Evolutionary conservation across 768 basidiomycete genomes (phyloP).

Genomic region (Neoboletus magnificus): DNA sequence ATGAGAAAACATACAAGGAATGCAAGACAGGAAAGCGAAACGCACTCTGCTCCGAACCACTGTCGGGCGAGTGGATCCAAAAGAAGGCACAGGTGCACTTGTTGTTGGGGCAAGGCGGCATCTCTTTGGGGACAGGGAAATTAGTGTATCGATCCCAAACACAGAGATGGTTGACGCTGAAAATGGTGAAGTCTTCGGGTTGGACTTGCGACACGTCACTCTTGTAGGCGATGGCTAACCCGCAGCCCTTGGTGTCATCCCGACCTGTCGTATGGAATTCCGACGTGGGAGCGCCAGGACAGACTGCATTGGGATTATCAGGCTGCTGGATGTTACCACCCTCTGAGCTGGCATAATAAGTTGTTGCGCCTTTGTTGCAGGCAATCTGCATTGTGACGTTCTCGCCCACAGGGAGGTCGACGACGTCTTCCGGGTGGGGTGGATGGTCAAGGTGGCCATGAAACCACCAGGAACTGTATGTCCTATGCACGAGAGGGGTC

Average conservation of each 20-base stretch:
- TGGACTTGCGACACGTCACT: constrained; percentile 51
- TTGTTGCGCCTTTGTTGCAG: constrained; percentile 60
- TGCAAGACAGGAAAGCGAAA: background rate
- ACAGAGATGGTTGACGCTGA: constrained; percentile 73
- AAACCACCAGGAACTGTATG: constrained; percentile 55
- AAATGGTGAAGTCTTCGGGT: constrained; percentile 69
- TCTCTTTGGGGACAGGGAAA: constrained; percentile 60
- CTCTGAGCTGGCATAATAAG: constrained; percentile 49
- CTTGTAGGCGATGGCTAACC: constrained; percentile 76
- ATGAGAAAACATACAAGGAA: background rate
- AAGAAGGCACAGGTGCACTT: constrained; percentile 71
- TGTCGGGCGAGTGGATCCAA: constrained; percentile 64
- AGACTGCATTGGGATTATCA: constrained; percentile 48
- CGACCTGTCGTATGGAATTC: constrained; percentile 56
- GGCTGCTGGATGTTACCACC: constrained; percentile 52
- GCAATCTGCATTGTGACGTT: constrained; percentile 51
- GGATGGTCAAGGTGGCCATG: constrained; percentile 58
- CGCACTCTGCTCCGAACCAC: constrained; percentile 64
- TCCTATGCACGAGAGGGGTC: constrained; percentile 35
- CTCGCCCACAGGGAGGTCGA: constrained; percentile 58
- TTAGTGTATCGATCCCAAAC: constrained; percentile 70
- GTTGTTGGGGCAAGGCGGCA: constrained; percentile 65
- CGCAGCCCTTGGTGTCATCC: constrained; percentile 59
- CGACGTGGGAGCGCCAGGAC: constrained; percentile 42
- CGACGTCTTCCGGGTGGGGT: constrained; percentile 53